These are phyloP conservation scores for Xylaria cubensis DNA, from an alignment of 495 filamentous ascomycete species.

Conservation along the genomic window DNA sequence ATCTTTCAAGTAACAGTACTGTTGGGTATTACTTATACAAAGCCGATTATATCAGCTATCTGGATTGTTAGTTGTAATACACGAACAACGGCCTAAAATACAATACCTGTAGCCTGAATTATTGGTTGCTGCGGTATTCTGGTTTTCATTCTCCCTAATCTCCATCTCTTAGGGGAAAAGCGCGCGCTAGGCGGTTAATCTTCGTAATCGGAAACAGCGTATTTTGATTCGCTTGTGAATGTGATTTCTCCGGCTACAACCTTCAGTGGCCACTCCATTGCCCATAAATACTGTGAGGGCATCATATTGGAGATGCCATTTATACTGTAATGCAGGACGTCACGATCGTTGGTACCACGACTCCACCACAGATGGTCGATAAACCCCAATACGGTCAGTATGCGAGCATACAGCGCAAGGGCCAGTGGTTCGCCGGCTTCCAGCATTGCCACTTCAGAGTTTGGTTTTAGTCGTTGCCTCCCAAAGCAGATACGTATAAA, in stretches of 20 bases:
- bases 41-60: background rate
- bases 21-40: background rate
- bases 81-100: background rate
- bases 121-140: background rate
- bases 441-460: slow-evolving; percentile 7
- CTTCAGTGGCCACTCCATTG: slow-evolving; percentile 22
- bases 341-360: slow-evolving; percentile 16
- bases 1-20: background rate
- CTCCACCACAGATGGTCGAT: slow-evolving; percentile 29
- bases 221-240: background rate
- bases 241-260: slow-evolving; percentile 18
- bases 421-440: slow-evolving; percentile 23
- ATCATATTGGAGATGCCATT: slow-evolving; percentile 17
- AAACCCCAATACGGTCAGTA: slow-evolving; percentile 16
- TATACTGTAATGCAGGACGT: slow-evolving; percentile 18
- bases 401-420: slow-evolving; percentile 26
- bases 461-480: slow-evolving; percentile 11
- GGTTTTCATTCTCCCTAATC: background rate
- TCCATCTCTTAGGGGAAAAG: background rate
- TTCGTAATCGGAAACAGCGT: background rate
- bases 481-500: background rate
- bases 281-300: slow-evolving; percentile 10
- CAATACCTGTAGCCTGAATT: background rate
- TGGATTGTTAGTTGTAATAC: background rate
- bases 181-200: background rate